These are phyloP conservation scores for Solanum dulcamara DNA, from an alignment of 257 asterid genomes.

Conservation along the genomic window DNA sequence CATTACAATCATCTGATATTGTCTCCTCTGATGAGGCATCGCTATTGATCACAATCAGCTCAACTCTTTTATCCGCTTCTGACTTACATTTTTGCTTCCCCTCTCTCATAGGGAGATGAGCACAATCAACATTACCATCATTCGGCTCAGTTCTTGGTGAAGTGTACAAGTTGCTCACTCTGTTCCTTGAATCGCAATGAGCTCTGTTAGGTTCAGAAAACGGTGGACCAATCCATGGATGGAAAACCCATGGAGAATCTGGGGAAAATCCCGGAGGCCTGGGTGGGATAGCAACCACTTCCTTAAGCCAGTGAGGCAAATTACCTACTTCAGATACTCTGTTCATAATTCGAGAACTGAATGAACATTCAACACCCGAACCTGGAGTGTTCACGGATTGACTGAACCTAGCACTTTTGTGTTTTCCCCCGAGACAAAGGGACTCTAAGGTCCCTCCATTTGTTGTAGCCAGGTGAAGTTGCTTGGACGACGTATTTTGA, in stretches of 20 bases:
- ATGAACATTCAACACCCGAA: conserved; percentile 12
- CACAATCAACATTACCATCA: background rate
- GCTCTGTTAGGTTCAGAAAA: background rate
- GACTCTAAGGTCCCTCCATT: conserved; percentile 1
- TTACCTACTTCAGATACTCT: background rate
- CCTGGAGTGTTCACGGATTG: background rate
- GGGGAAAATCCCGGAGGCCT: conserved; percentile 4
- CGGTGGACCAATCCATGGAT: conserved; percentile 8
- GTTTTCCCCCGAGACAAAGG: background rate
- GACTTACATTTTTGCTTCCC: background rate
- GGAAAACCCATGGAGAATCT: background rate
- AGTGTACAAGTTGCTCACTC: background rate
- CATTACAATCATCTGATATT: conserved; percentile 42
- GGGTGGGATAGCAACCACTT: conserved; percentile 28
- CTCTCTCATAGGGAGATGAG: background rate
- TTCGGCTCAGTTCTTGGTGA: background rate
- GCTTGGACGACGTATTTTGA: conserved; percentile 1
- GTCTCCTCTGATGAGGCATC: conserved; percentile 82
- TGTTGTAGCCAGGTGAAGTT: conserved; percentile 10
- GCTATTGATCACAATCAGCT: conserved; percentile 38
- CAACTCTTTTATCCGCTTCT: conserved; percentile 14
- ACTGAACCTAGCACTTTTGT: background rate
- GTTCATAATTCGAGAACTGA: background rate
- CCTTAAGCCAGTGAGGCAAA: conserved; percentile 63
- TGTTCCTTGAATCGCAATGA: conserved; percentile 6